Evolutionary conservation across 2,329 filamentous ascomycete genomes (phyloP), one percentile per base, ranked within the genome.

Genomic region (Epichloe festucae): DNA sequence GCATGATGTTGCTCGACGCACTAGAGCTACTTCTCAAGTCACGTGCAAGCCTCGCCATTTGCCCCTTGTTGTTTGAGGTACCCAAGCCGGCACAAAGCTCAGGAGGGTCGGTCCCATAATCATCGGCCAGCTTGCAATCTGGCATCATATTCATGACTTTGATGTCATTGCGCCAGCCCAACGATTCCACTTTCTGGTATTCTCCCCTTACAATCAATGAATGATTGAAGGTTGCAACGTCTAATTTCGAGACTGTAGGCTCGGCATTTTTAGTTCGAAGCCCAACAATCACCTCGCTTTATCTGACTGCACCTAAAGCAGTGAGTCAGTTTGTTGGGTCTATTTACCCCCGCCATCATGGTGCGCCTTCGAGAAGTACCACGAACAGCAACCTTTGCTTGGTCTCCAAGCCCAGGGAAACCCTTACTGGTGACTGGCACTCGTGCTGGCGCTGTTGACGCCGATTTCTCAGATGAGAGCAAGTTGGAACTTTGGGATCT

Each of bases 401-500:
- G 93, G 91, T 95, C 89, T 60, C 86, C 90, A 27, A 87, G 84
- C 60, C 73, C 87, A 48, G 78, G 80, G 40, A 81, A 84, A 60
- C 89, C 91, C 61, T 76, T 95, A 60, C 76, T 98, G 57, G 91
- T 89, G 54, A 98, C 93, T 31, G 93, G 93, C 62, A 98, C 93
- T 46, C 84, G 90, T 60, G 90, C 93, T 55, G 93, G 93, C 57
- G 93, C 93, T 61, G 89, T 98, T 42, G 89, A 95, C 70, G 90
- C 88, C 61, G 90, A 97, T 69, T 98, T 98, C 71, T 97, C 93
- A 31, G 93, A 93, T 68, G 90, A 97, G 68, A 96, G 89, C 57
- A 91, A 91, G 72, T 75, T 98, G 53, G 93, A 98, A 74, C 77
- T 98, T 55, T 98, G 93, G 93, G 89, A 97, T 70, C 76, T 98